Conservation (phyloP, 2,329 filamentous ascomycete species). For the Mycogone perniciosa region DNA sequence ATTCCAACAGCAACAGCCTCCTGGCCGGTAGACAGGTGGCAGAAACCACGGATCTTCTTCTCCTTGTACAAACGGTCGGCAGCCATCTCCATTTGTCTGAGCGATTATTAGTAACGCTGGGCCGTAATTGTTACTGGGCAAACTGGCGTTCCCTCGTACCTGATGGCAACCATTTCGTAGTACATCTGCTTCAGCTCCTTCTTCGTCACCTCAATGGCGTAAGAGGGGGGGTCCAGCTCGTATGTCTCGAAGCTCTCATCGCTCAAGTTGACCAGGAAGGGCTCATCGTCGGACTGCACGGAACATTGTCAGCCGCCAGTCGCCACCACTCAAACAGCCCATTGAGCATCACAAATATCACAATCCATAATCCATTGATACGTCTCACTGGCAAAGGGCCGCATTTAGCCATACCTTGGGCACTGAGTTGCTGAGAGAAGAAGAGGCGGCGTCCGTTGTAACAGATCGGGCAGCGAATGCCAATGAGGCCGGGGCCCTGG, state of each 20-base stretch:
- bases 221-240: conserved; percentile 91
- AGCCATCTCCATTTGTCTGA: conserved; percentile 98
- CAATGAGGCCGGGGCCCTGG: conserved; percentile 38
- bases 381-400: not conserved
- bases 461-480: conserved; percentile 63
- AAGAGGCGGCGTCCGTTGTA: conserved; percentile 90
- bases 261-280: conserved; percentile 85
- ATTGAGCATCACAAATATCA: not conserved
- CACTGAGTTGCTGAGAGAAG: conserved; percentile 74
- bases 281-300: conserved; percentile 80
- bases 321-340: not conserved
- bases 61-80: conserved; percentile 99
- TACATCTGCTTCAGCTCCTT: conserved; percentile 99
- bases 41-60: conserved; percentile 99
- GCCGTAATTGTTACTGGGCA: not conserved
- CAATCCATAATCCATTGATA: not conserved
- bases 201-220: conserved; percentile 92
- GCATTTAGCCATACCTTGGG: conserved; percentile 33
- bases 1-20: conserved; percentile 97
- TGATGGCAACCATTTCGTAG: conserved; percentile 89
- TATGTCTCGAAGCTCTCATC: conserved; percentile 99
- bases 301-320: conserved; percentile 15
- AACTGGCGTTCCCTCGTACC: conserved; percentile 55
- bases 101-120: conserved; percentile 25
- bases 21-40: conserved; percentile 94